Percentiles rank a stretch among this genome's conserved stretches.
phyloP scores from a whole-genome alignment of 78 protist species.

The Dictyostelium purpureum region DNA sequence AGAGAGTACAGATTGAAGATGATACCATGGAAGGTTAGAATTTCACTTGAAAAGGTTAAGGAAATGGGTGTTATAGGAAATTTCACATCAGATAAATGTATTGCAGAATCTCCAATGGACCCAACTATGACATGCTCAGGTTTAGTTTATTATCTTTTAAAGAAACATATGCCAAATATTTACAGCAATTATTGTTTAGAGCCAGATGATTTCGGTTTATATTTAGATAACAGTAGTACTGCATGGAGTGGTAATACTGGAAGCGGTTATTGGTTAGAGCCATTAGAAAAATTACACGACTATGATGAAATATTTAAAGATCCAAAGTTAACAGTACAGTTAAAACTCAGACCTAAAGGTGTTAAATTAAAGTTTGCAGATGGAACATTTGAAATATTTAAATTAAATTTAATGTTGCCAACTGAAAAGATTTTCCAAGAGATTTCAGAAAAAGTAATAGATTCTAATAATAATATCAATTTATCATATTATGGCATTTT shows the following conservation, averaged over 20 bases:
- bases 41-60: conserved; percentile 19
- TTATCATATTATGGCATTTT: conserved; percentile 50
- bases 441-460: conserved; percentile 66
- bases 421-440: conserved; percentile 65
- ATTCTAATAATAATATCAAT: conserved; percentile 42
- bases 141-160: conserved; percentile 44
- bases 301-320: conserved; percentile 55
- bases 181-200: conserved; percentile 20
- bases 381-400: conserved; percentile 39
- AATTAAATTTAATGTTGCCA: conserved; percentile 28
- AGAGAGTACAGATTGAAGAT: conserved; percentile 50
- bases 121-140: conserved; percentile 72
- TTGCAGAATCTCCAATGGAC: conserved; percentile 72
- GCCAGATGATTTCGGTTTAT: conserved; percentile 67
- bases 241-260: conserved; percentile 7
- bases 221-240: background rate
- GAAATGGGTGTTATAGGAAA: conserved; percentile 28
- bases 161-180: conserved; percentile 19
- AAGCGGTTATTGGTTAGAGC: conserved; percentile 63
- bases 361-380: conserved; percentile 75
- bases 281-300: conserved; percentile 65
- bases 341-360: conserved; percentile 15
- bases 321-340: conserved; percentile 28
- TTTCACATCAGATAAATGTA: background rate
- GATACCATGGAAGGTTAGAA: conserved; percentile 68